A percentile compares a stretch with the other conserved stretches of the same genome.
Conservation (phyloP, 2,329 filamentous ascomycete genomes). For the Xenoacremonium recifei region DNA sequence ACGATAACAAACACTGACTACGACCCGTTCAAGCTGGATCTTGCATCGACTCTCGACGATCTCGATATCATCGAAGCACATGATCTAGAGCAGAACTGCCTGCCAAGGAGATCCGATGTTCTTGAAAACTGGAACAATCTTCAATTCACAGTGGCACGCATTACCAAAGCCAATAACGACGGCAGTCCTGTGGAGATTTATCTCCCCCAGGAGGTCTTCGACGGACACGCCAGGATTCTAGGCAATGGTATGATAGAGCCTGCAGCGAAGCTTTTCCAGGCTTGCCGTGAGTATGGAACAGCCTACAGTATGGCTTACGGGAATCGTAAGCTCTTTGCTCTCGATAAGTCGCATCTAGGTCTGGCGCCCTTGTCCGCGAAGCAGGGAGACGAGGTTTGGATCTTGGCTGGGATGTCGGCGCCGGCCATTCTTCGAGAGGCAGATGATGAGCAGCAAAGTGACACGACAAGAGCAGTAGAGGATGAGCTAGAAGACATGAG, state of each 20-base stretch:
- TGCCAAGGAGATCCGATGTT: slow-evolving; percentile 18
- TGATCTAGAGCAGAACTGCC: slow-evolving; percentile 14
- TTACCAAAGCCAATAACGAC: slow-evolving; percentile 8
- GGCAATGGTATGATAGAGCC: slow-evolving; percentile 15
- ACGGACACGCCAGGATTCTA: slow-evolving; percentile 16
- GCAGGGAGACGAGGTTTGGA: slow-evolving; percentile 21
- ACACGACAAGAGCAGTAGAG: background rate
- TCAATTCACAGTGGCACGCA: slow-evolving; percentile 16
- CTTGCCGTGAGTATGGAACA: slow-evolving; percentile 17
- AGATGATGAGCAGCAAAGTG: background rate
- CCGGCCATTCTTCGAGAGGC: slow-evolving; percentile 14
- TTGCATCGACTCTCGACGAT: slow-evolving; percentile 14
- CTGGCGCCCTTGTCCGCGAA: slow-evolving; percentile 14
- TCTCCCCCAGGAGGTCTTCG: slow-evolving; percentile 12
- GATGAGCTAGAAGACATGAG: background rate
- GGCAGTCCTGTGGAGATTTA: slow-evolving; percentile 17
- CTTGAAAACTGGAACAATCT: slow-evolving; percentile 18
- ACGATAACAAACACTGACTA: slow-evolving; percentile 8
- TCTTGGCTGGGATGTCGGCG: slow-evolving; percentile 18
- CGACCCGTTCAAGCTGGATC: slow-evolving; percentile 18
- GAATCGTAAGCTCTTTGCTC: slow-evolving; percentile 19
- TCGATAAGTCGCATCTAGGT: slow-evolving; percentile 15
- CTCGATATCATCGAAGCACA: slow-evolving; percentile 15
- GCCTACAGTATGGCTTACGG: slow-evolving; percentile 18
- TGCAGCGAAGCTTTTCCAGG: slow-evolving; percentile 12